Conservation (phyloP, 176 grass and related monocot genomes). For the Eremochloa ophiuroides region DNA sequence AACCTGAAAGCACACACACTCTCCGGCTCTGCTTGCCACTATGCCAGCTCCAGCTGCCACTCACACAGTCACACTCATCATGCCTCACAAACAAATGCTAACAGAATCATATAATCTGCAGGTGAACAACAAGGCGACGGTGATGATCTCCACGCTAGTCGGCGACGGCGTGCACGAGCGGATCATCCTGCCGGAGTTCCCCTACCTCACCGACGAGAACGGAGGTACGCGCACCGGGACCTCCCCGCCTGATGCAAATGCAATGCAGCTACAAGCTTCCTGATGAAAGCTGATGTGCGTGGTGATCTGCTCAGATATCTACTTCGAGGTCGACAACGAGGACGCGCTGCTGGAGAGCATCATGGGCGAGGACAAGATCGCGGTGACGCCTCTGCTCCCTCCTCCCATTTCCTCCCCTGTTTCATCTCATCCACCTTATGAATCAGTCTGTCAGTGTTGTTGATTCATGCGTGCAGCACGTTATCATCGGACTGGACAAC, state of each 20-base stretch:
- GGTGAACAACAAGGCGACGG: constrained; percentile 77
- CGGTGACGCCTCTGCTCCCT: constrained; percentile 47
- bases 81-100: neutral
- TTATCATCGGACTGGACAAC: constrained; percentile 84
- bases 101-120: constrained; percentile 4
- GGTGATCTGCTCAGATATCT: constrained; percentile 78
- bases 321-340: constrained; percentile 84
- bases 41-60: no score
- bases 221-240: constrained; percentile 44
- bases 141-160: constrained; percentile 63
- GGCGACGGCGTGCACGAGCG: constrained; percentile 51
- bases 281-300: no score
- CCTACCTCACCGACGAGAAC: constrained; percentile 88
- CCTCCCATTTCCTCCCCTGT: neutral
- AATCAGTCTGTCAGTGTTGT: neutral
- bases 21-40: neutral
- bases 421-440: neutral
- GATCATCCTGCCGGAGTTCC: constrained; percentile 63
- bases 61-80: neutral
- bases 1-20: neutral
- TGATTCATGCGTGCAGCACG: constrained; percentile 51
- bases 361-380: constrained; percentile 69
- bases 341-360: constrained; percentile 57
- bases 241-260: neutral
- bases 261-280: neutral